These are phyloP conservation scores for Raphanus sativus DNA, from an alignment of 345 rosid genomes.

Conservation along the genomic window DNA sequence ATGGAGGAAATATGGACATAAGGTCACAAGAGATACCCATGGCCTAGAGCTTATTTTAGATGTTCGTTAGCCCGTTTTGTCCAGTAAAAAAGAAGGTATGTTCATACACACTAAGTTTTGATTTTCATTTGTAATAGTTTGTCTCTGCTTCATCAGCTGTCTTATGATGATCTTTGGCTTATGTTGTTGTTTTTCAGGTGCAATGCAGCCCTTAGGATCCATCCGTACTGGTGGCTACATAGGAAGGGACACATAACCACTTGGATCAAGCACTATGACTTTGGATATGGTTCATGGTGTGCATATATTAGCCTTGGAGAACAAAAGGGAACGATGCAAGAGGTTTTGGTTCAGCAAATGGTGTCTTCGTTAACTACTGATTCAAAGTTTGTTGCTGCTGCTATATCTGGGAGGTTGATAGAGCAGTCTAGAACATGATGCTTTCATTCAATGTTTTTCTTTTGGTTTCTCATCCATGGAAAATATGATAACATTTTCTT, in stretches of 20 bases:
- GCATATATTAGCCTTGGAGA: conserved; percentile 33
- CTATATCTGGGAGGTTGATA: conserved; percentile 62
- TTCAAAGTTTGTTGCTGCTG: conserved; percentile 72
- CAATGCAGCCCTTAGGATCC: conserved; percentile 49
- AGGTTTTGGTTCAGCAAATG: conserved; percentile 72
- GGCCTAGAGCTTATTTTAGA: no score
- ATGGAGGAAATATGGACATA: no score
- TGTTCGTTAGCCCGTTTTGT: no score
- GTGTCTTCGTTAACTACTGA: conserved; percentile 72
- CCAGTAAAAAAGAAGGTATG: no score
- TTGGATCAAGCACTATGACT: conserved; percentile 28
- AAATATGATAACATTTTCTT: conserved; percentile 21
- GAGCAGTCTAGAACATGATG: conserved; percentile 44
- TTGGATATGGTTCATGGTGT: conserved; percentile 41
- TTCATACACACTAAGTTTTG: conserved; percentile 9
- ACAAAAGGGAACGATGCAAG: conserved; percentile 41
- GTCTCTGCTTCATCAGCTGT: conserved; percentile 10
- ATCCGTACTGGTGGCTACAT: conserved; percentile 26
- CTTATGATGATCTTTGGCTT: conserved; percentile 10
- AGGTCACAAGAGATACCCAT: no score
- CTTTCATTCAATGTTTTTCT: no score
- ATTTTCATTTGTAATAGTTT: neutral
- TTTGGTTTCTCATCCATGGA: no score
- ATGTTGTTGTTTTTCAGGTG: conserved; percentile 47
- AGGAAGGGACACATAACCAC: no score